Base-by-base conservation (phyloP, 768 basidiomycete genomes). In the Leccinum pellstonianum region DNA sequence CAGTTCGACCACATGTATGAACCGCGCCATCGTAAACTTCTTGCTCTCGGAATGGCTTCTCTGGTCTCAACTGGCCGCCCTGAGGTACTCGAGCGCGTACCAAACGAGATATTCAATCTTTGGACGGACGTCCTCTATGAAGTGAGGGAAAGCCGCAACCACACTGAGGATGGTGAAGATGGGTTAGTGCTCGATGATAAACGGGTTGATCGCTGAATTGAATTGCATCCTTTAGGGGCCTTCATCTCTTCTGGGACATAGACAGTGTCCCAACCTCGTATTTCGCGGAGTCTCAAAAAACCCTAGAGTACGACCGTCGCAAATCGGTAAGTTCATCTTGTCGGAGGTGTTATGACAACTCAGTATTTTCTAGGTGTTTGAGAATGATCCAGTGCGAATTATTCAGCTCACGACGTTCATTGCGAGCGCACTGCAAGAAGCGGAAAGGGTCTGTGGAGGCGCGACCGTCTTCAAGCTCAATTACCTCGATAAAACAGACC, bases 1-100 rank as follows among this genome's bases (percentile, higher is more conserved):
- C 66, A 96, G 94, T 93, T 95, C 70, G 94, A 96, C 72, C 90
- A 87, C 69, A 90, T 95, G 86, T 89, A 90, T 15, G 91, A 95
- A 70, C 86, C 91, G 1, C 83, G 87, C 10, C 83, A 89, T 61
- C 86, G 94, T 58, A 96, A 96, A 76, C 78, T 96, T 57, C 77
- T 84, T 25, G 91, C 93, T 11, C 87, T 96, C 79, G 92, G 89
- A 2, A 83, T 91, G 48, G 90, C 91, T 3, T 77, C 82, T 48
- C 80, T 95, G 3, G 85, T 91, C 37, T 83, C 90, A 0, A 92
- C 91, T 0, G 91, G 84, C 12, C 82, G 84, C 21, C 80, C 81
- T 0, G 87, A 91, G 65, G 86, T 93, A 11, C 82, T 96, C 10
- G 78, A 82, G 31, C 82, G 90, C 19, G 75, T 96, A 25, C 80